phyloP scores from a whole-genome alignment of 805 yeast species.

The Starmerella riodocensis region DNA sequence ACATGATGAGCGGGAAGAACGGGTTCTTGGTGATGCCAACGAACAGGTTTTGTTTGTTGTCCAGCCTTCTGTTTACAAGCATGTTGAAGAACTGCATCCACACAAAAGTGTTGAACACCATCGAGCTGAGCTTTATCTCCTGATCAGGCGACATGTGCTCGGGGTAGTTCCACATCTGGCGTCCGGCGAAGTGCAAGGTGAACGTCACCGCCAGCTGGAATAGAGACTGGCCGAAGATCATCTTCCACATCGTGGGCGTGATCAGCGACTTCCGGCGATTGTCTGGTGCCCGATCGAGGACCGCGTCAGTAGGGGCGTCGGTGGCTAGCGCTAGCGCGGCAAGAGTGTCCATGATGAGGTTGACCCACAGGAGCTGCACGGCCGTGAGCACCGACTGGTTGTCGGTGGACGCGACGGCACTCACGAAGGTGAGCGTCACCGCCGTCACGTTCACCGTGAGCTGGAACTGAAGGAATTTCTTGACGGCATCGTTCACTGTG shows the following conservation, averaged over 20 bases:
- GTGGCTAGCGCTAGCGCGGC: slow-evolving; percentile 97
- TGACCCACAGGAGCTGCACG: slow-evolving; percentile 94
- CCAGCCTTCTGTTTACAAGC: slow-evolving; percentile 79
- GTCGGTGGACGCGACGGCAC: slow-evolving; percentile 73
- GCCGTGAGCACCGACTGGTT: slow-evolving; percentile 88
- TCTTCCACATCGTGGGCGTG: slow-evolving; percentile 92
- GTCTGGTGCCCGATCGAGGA: slow-evolving; percentile 68
- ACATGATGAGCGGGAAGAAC: slow-evolving; percentile 62
- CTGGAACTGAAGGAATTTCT: slow-evolving; percentile 92
- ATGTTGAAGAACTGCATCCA: slow-evolving; percentile 96
- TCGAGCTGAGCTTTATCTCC: slow-evolving; percentile 51
- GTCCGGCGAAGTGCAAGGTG: slow-evolving; percentile 67
- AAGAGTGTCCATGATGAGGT: slow-evolving; percentile 92
- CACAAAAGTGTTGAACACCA: slow-evolving; percentile 91
- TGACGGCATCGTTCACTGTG: slow-evolving; percentile 86
- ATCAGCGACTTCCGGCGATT: slow-evolving; percentile 71
- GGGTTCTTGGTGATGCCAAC: slow-evolving; percentile 69
- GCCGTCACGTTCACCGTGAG: slow-evolving; percentile 94
- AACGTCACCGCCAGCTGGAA: slow-evolving; percentile 74
- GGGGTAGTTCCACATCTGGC: slow-evolving; percentile 35
- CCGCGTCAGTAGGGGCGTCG: slow-evolving; percentile 80
- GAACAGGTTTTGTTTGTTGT: slow-evolving; percentile 70
- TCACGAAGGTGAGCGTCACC: slow-evolving; percentile 81
- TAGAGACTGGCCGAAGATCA: slow-evolving; percentile 79
- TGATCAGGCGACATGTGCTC: slow-evolving; percentile 31